Base-by-base conservation (phyloP, 441 rosid species). In the Aleurites moluccanus region DNA sequence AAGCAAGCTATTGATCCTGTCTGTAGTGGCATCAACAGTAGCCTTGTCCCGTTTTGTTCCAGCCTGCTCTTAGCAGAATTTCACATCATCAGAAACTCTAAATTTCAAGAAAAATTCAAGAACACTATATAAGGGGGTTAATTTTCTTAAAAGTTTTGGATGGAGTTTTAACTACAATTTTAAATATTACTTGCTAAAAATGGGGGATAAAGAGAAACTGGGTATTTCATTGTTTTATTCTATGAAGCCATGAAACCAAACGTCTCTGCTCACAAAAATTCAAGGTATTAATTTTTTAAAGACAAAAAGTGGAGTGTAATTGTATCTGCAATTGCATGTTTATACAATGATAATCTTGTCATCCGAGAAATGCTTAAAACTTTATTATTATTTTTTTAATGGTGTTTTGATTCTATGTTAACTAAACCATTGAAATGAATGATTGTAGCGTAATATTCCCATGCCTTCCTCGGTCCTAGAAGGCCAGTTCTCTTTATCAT, bases 31-130 rank as follows among this genome's bases (percentile, higher is more conserved):
- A 67, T 92, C 93, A 77, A 96, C 67, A 0, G 97, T 89, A 70
- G 82, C 64, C 87, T 88, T 85, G 59, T 96, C 99, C 45, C 98
- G 91, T 73, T 89, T 92, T 23, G 89, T 88, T 74, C 97, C 97
- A n/a, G 79, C 92, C 98, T 96, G 89, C 73, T 75, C 80, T 52
- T 75, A 61, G 40, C 2, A 73, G 33, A 45, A 77, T 52, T 75
- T 70, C 23, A 50, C n/a, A 69, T 60, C 21, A 72, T 75, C 78
- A 78, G 62, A 30, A 28, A 52, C 28, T n/a, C 61, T 5, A 53
- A 52, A 8, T 6, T 30, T 16, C 18, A 20, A 53, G 38, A 65
- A n/a, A 45, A 23, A 13, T 14, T 21, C 20, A 28, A 30, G 23
- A 2, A 68, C 11, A 49, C 10, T 52, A 9, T 6, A 5, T 38